These are phyloP conservation scores for Metschnikowia similis DNA, from an alignment of 805 yeast genomes.

Conservation along the genomic window DNA sequence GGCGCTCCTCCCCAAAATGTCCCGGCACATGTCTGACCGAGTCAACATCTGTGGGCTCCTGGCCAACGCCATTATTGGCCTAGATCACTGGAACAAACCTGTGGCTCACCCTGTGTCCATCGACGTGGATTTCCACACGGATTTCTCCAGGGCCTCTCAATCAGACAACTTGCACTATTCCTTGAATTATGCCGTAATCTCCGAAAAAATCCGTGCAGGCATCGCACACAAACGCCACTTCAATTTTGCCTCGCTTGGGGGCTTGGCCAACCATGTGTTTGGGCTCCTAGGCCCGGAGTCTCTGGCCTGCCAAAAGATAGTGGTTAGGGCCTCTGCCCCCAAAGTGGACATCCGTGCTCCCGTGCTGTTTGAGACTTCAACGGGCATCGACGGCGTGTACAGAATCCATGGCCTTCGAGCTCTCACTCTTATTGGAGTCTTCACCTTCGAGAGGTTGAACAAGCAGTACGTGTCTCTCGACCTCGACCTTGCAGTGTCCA, in stretches of 20 bases:
- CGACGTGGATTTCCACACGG: conserved; percentile 58
- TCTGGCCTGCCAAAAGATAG: conserved; percentile 45
- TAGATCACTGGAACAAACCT: conserved; percentile 70
- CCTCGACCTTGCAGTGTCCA: conserved; percentile 40
- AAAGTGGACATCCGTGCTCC: conserved; percentile 57
- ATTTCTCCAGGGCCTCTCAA: conserved; percentile 67
- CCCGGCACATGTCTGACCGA: conserved; percentile 25
- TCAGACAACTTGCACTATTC: conserved; percentile 80
- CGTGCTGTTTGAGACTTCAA: conserved; percentile 9
- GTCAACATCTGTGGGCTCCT: conserved; percentile 54
- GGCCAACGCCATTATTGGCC: conserved; percentile 61
- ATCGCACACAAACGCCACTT: conserved; percentile 40
- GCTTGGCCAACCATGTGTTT: conserved; percentile 47
- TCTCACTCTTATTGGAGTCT: conserved; percentile 85
- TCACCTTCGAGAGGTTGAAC: conserved; percentile 80
- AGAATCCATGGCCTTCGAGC: conserved; percentile 51
- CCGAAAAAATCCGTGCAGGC: conserved; percentile 55
- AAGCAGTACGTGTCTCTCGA: conserved; percentile 66
- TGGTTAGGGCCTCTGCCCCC: conserved; percentile 38
- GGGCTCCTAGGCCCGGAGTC: conserved; percentile 38
- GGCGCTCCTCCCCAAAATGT: conserved; percentile 10
- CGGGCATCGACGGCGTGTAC: conserved; percentile 19
- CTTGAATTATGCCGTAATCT: conserved; percentile 82
- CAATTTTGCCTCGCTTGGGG: conserved; percentile 41
- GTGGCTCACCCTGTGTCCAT: conserved; percentile 63